A percentile compares a stretch with the other conserved stretches of the same genome.
These are phyloP conservation scores for Aspergillus fischeri DNA, from an alignment of 2,329 filamentous ascomycete species.

Conservation along the genomic window DNA sequence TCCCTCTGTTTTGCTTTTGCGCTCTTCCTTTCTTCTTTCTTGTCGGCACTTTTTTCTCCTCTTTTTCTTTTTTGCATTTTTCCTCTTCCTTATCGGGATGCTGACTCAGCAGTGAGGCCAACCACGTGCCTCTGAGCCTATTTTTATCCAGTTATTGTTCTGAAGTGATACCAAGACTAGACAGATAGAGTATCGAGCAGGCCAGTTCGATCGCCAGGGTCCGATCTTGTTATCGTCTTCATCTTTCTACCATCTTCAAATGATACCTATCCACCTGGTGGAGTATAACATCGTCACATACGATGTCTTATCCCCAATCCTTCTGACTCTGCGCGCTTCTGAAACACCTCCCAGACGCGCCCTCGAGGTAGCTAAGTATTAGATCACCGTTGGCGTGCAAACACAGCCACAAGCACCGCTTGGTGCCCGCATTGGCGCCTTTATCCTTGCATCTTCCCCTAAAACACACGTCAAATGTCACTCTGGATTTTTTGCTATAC, in stretches of 20 bases:
- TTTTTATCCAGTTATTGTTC: conserved; percentile 7
- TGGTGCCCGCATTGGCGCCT: not conserved
- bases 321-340: not conserved
- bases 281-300: not conserved
- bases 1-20: not conserved
- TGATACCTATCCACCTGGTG: not conserved
- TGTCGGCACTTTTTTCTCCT: not conserved
- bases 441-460: not conserved
- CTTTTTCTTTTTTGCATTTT: not conserved
- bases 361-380: not conserved
- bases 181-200: not conserved
- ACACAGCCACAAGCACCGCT: conserved; percentile 1
- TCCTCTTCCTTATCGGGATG: not conserved
- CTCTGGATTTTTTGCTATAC: not conserved
- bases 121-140: conserved; percentile 15
- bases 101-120: conserved; percentile 4
- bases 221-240: not conserved
- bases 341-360: not conserved
- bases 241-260: not conserved
- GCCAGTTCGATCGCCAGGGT: not conserved
- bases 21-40: not conserved
- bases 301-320: not conserved
- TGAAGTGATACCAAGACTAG: no score
- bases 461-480: not conserved
- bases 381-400: not conserved